Evolutionary conservation across 257 asterid species (phyloP), one percentile per base, ranked within the genome.

Genomic region (Lycium ferocissimum): DNA sequence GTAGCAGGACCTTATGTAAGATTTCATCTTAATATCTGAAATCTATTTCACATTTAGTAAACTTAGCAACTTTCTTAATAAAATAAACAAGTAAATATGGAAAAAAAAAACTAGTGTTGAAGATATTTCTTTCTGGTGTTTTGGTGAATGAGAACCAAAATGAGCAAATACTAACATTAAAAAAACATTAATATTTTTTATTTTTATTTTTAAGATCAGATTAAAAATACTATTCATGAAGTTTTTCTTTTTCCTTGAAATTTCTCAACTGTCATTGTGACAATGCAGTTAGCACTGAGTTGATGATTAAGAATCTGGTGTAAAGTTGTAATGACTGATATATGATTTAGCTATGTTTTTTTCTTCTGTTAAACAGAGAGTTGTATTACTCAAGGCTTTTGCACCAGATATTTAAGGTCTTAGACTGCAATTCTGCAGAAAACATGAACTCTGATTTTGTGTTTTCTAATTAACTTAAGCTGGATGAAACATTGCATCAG

Each of bases 281-380:
- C 33, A 26, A 26, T 26, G 33, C 33, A 26, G 33, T 26, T 26
- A 26, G 33, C 33, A 26, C 33, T 26, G 33, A 26, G 33, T 26
- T 26, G 33, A 26, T 26, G 18, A 72, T 72, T 43, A 59, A 18
- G 65, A 59, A 18, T 59, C 11, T 59, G 65, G 65, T 59, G 65
- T 15, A 59, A 59, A 59, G 10, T 59, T 58, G 17, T 40, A 58
- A 5, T 58, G 26, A 58, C 65, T 59, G 65, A 59, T 59, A 20
- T 72, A 72, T 72, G 18, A 72, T 45, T 72, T 71, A 71, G 13
- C 56, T 53, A 40, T 18, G 20, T n/a, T 59, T 59, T 59, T 59
- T 59, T 26, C 65, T 59, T 15, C n/a, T 59, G 65, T 26, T 40
- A 5, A 40, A 40, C 45, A 40, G 45, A 38, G 43, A 40, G 45